Evolutionary conservation across 176 grass and related monocot species (phyloP), one percentile per base, ranked within the genome.

Genomic region (Oryza longistaminata): DNA sequence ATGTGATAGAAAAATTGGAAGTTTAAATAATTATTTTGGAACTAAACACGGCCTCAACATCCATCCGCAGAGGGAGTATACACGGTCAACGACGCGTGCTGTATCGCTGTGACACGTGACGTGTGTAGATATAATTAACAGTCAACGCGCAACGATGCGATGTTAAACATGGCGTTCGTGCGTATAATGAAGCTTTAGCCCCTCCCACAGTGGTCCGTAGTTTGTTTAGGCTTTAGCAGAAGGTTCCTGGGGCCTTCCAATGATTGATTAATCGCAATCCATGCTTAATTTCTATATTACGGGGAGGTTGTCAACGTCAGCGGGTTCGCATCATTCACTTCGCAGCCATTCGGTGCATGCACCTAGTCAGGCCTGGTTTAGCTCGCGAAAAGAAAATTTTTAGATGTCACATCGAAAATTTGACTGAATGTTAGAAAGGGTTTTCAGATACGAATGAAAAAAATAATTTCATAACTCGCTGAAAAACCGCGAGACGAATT

Each of bases 171-270:
- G 43, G 17, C 43, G 43, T 80, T 27, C 71, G 14, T 50, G 44
- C 44, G 42, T 48, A 14, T 48, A 14, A 46, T 48, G n/a, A 37
- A 26, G 3, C n/a, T 22, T 22, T 66, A 44, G 35, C 76, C 3
- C 19, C 27, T 6, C 26, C 39, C 7, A 7, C 39, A 52, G 42
- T 8, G 11, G 10, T 69, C 78, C 17, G 43, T 68, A 49, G 15
- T 5, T 34, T 68, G 0, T 10, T 43, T 43, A 19, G 19, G 6
- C 17, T 19, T 44, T 17, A 58, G 11, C 19, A 2, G 33, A 81
- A 81, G 67, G 67, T 71, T 70, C 79, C 16, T 70, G n/a, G n/a
- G 52, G 21, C n/a, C 31, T 42, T 81, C 46, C 66, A 70, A 81
- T 26, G 44, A 68, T 80, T 26, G 44, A 68, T 80, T 73, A 14